Base-by-base conservation (phyloP, 2,329 filamentous ascomycete species). In the Beauveria varroae region DNA sequence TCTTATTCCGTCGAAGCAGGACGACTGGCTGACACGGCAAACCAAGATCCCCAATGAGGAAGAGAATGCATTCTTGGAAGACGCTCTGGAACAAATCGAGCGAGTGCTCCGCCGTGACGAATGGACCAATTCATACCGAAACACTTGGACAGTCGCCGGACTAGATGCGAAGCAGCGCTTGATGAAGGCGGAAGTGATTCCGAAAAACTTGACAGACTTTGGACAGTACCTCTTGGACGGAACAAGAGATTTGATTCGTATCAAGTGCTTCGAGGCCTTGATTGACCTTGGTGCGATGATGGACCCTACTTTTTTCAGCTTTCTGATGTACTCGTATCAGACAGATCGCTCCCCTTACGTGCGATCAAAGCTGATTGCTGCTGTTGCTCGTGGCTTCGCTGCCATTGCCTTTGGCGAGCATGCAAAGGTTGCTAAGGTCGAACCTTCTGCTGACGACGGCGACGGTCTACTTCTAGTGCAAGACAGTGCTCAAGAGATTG, bases 91-190 rank as follows among this genome's bases (percentile, higher is more conserved):
- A 59, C 85, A 88, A 69, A 86, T 89, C 52, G 85, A 89, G 66
- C 80, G 86, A 58, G 85, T 86, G 66, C 80, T 86, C 53, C 79
- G 86, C 24, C 86, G 86, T 74, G 86, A 89, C 68, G 85, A 88
- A 68, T 89, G 86, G 81, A 84, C 84, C 18, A 78, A 82, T 63
- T 88, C 86, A 3, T 87, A 86, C 68, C 85, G 88, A 63, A 89
- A 89, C 64, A 79, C 86, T 60, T 86, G 84, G 78, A 87, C 86
- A 20, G 79, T 81, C 64, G 82, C 86, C 20, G 83, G 83, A 4
- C 72, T 88, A 49, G 81, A 86, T 61, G 86, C 86, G 61, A 84
- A 86, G 68, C 79, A 80, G 67, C 77, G 75, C 46, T 73, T 88
- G 57, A 88, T 88, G 85, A 86, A 86, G 72, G 82, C 82, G 3